These are phyloP conservation scores for Suillus sp. DNA, from an alignment of 768 basidiomycete genomes.

Conservation along the genomic window DNA sequence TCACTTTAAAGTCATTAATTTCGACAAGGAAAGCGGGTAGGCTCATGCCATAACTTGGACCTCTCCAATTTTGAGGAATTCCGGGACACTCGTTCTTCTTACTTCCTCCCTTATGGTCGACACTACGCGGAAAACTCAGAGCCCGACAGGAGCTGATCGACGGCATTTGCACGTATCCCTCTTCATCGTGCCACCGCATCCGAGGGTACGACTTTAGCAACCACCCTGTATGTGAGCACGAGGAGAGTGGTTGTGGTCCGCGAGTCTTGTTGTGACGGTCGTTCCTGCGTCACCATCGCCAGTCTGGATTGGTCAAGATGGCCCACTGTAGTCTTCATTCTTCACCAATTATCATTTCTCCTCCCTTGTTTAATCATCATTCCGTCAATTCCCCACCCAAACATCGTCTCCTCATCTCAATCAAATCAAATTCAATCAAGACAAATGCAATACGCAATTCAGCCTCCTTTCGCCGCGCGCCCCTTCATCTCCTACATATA, in stretches of 20 bases:
- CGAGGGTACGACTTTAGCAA: background rate
- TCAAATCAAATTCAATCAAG: background rate
- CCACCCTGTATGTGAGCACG: background rate
- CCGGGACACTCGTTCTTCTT: conserved; percentile 10
- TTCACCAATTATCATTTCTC: background rate
- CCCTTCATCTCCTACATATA: background rate
- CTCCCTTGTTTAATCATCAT: too few species aligned
- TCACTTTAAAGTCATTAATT: conserved; percentile 30
- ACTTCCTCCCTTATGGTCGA: background rate
- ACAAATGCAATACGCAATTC: background rate
- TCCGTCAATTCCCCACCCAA: background rate
- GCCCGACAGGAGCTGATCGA: background rate
- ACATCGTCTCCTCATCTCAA: background rate
- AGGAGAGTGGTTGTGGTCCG: background rate
- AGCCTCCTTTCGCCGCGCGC: background rate
- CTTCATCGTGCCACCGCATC: background rate
- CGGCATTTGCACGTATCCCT: background rate
- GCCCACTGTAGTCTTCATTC: background rate
- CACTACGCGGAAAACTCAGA: background rate
- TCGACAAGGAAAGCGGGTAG: conserved; percentile 32
- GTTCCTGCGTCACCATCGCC: background rate
- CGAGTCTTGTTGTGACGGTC: background rate
- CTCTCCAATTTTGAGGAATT: conserved; percentile 28
- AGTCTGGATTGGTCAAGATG: background rate
- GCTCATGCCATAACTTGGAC: conserved; percentile 14